Base-by-base conservation (phyloP, 2,329 filamentous ascomycete species). In the Trematosphaeria pertusa region DNA sequence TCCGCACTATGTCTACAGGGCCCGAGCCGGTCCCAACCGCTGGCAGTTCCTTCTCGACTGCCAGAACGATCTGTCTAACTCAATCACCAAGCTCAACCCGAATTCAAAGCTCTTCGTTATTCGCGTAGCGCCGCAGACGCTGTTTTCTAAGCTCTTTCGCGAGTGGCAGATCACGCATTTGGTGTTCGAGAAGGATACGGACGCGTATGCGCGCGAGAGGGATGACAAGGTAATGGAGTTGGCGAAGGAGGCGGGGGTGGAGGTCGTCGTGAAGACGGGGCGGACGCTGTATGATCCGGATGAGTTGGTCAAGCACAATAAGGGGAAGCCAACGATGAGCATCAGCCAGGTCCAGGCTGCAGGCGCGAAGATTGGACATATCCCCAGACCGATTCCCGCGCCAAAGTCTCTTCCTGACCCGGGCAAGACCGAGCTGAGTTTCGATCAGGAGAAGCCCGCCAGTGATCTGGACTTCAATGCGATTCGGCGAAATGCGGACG, bases 121-220 rank as follows among this genome's bases (percentile, higher is more conserved):
- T 12, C 80, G 88, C 20, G 88, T 91, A 71, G 86, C 81, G 0
- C 87, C 88, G 0, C 85, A 87, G 62, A 89, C 84, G 0, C 69
- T 91, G 1, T 77, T 91, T 3, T 84, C 85, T 1, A 89, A 89
- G 68, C 73, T 91, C 1, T 88, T 90, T 77, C 83, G 84, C 58
- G 80, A 81, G 14, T 92, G 88, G 88, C 80, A 81, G 1, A 83
- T 89, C 19, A 88, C 87, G 0, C 88, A 91, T 70, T 71, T 91
- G 4, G 87, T 91, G 0, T 91, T 91, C 58, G 88, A 92, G 65
- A 88, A 87, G 61, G 88, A 91, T 59, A 89, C 87, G 0, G 88
- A 92, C 73, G 78, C 85, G 0, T 91, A 91, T 70, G 87, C 78
- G 4, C 78, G 81, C 12, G 79, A 84, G 31, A 73, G 88, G 38